phyloP scores from a whole-genome alignment of 1,139 yeast genomes.

The Geotrichum citri-aurantii region DNA sequence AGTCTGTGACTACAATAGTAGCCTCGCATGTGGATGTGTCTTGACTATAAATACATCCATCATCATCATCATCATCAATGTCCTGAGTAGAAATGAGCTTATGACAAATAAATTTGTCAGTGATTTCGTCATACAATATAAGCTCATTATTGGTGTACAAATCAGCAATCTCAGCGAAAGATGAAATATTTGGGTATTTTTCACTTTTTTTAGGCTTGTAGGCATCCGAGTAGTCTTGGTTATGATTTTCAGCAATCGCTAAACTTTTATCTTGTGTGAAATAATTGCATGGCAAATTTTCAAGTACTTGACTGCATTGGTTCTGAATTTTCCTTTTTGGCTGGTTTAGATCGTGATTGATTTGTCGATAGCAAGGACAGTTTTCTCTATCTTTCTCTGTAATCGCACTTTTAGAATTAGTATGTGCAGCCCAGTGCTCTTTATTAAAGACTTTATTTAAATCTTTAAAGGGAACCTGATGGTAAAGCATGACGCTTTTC shows the following conservation, averaged over 20 bases:
- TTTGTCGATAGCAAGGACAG: not conserved
- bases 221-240: not conserved
- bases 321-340: not conserved
- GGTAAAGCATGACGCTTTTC: slow-evolving; percentile 7
- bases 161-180: not conserved
- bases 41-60: not conserved
- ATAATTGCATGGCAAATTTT: not conserved
- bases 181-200: not conserved
- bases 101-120: not conserved
- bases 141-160: not conserved
- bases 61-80: not conserved
- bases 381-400: too few relatives aligned
- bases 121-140: not conserved
- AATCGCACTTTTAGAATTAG: too few relatives aligned
- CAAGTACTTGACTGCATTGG: not conserved
- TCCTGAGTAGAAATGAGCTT: not conserved
- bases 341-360: not conserved
- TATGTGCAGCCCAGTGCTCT: not conserved
- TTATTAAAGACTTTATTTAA: not conserved
- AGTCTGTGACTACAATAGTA: not conserved
- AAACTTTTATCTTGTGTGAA: not conserved
- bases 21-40: not conserved
- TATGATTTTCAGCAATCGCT: not conserved
- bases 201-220: not conserved
- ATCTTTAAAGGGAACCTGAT: not conserved